A percentile compares a stretch with the other conserved stretches of the same genome.
Evolutionary conservation across 345 rosid species (phyloP).

Genomic region (Linum lewisii): DNA sequence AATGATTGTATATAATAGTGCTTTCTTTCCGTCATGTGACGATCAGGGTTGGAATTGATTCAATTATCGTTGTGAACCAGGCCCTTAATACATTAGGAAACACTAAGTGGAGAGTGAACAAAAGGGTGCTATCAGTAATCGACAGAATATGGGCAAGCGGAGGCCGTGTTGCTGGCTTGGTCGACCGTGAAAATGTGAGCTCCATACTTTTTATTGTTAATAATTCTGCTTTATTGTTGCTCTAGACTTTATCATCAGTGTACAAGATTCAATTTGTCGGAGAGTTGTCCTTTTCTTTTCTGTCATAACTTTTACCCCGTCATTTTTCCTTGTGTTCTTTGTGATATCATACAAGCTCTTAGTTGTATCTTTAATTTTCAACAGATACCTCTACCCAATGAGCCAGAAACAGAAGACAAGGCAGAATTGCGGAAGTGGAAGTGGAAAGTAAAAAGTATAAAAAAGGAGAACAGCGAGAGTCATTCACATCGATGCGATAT

Average conservation of each 20-base stretch:
- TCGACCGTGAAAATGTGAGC: constrained; percentile 87
- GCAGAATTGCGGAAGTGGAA: constrained; percentile 63
- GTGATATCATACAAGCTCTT: not conserved
- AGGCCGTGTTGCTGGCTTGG: constrained; percentile 67
- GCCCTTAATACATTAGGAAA: constrained; percentile 91
- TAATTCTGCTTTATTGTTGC: not conserved
- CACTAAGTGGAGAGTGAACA: constrained; percentile 90
- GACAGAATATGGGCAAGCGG: constrained; percentile 96
- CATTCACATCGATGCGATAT: constrained; percentile 90
- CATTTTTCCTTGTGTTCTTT: constrained; percentile 5
- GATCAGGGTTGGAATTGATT: not conserved
- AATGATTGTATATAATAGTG: not conserved
- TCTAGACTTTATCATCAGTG: not conserved
- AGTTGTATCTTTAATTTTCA: not conserved
- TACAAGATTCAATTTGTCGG: not conserved
- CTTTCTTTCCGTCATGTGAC: not conserved
- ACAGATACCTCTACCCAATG: constrained; percentile 68
- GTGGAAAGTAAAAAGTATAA: constrained; percentile 59
- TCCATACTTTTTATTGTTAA: constrained; percentile 7
- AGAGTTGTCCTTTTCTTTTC: no score
- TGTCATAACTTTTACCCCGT: no score
- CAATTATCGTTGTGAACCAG: constrained; percentile 31
- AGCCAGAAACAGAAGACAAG: constrained; percentile 66
- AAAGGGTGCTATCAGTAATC: constrained; percentile 62
- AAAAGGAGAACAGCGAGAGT: constrained; percentile 73